A percentile compares a stretch with the other conserved stretches of the same genome.
phyloP scores from a whole-genome alignment of 1,284 basidiomycete genomes.

The Tylopilus sp. region DNA sequence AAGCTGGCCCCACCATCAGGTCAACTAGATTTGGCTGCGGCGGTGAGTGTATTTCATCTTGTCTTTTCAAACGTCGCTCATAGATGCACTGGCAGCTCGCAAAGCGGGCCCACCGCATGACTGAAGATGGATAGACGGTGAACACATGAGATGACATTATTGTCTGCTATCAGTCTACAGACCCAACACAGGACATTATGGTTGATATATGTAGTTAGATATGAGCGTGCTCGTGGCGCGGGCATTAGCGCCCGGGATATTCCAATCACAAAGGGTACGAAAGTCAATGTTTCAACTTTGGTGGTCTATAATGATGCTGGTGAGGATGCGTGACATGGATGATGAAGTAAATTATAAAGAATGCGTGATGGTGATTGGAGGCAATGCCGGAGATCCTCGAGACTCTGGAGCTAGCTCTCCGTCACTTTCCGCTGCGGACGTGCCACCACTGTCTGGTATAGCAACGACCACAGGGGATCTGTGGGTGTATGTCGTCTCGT shows the following conservation, averaged over 20 bases:
- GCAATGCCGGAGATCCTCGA: conserved; percentile 22
- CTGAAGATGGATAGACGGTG: conserved; percentile 37
- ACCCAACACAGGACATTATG: neutral
- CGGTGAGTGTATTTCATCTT: conserved; percentile 43
- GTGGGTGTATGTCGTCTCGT: conserved; percentile 29
- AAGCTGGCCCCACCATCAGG: conserved; percentile 43
- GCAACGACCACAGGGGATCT: conserved; percentile 35
- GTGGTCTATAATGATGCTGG: conserved; percentile 24
- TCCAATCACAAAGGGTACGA: conserved; percentile 20
- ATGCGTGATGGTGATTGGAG: conserved; percentile 41
- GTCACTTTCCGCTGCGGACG: conserved; percentile 33
- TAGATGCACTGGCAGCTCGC: conserved; percentile 48
- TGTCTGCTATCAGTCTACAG: neutral
- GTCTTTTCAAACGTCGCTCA: neutral
- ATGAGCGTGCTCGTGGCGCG: conserved; percentile 14
- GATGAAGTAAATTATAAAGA: conserved; percentile 26
- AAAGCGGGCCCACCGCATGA: conserved; percentile 61
- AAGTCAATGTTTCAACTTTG: conserved; percentile 12
- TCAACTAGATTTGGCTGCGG: conserved; percentile 79
- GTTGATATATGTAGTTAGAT: conserved; percentile 14
- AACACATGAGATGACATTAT: neutral
- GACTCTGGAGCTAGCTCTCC: conserved; percentile 25
- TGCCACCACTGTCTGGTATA: conserved; percentile 28
- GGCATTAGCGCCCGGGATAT: conserved; percentile 10
- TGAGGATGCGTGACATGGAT: conserved; percentile 10